Conservation (phyloP, 495 filamentous ascomycete genomes). For the Neurospora discreta region DNA sequence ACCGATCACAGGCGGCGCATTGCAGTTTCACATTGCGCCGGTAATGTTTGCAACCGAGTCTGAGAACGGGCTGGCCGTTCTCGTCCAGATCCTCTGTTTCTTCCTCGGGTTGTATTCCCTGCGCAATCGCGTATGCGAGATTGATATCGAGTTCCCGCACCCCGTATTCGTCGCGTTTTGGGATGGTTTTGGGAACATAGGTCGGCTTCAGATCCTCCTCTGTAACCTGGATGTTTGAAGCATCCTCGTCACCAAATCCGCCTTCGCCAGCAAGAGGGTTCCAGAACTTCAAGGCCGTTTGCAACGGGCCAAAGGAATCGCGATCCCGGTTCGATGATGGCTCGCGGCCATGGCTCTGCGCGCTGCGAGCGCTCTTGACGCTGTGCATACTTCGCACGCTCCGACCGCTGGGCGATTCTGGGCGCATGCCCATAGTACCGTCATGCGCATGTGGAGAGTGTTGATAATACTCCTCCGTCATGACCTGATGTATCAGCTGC, state of each 20-base stretch:
- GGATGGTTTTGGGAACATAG: conserved; percentile 36
- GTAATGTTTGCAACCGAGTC: conserved; percentile 75
- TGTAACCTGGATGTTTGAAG: conserved; percentile 32
- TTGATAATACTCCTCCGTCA: conserved; percentile 64
- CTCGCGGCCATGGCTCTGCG: conserved; percentile 5
- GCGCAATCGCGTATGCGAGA: neutral
- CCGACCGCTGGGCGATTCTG: conserved; percentile 22
- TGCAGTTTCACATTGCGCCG: conserved; percentile 91
- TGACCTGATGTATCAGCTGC: conserved; percentile 65
- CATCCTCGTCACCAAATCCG: conserved; percentile 42
- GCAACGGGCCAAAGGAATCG: conserved; percentile 7
- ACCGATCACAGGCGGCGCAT: conserved; percentile 76
- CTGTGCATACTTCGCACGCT: conserved; percentile 1
- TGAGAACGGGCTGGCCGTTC: conserved; percentile 35
- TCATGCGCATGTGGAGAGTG: conserved; percentile 18
- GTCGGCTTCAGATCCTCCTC: conserved; percentile 62
- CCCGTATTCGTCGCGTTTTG: conserved; percentile 7
- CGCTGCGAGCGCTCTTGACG: conserved; percentile 11
- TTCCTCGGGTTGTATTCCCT: conserved; percentile 13
- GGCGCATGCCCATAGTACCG: neutral
- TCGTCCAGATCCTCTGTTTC: conserved; percentile 34
- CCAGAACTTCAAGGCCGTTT: conserved; percentile 30
- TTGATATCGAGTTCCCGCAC: conserved; percentile 5
- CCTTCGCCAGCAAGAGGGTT: conserved; percentile 21
- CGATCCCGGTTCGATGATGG: neutral